These are phyloP conservation scores for Cutaneotrichosporon cavernicola DNA, from an alignment of 1,284 basidiomycete genomes.

Conservation along the genomic window DNA sequence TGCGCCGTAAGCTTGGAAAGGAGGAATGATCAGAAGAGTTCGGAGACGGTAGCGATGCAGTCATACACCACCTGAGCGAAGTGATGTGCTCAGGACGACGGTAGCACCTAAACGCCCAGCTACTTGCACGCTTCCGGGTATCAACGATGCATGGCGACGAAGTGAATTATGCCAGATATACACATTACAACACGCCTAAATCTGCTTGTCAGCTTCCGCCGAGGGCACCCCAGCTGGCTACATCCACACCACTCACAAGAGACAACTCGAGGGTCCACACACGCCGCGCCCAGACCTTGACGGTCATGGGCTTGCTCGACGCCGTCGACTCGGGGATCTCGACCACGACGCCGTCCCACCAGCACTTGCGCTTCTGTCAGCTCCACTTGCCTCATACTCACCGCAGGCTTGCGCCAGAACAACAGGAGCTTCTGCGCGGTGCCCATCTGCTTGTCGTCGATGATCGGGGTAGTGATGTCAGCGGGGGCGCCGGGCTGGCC, in stretches of 20 bases:
- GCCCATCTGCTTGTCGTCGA: slow-evolving; percentile 90
- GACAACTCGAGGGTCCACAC: slow-evolving; percentile 99
- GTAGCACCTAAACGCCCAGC: too few species aligned
- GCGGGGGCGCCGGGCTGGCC: slow-evolving; percentile 34
- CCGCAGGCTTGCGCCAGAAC: slow-evolving; percentile 99
- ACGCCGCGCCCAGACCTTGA: slow-evolving; percentile 92
- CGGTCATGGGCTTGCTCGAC: slow-evolving; percentile 57
- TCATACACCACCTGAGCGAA: too few species aligned
- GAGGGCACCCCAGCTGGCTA: neutral
- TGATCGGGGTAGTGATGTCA: slow-evolving; percentile 32
- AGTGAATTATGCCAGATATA: slow-evolving; percentile 8
- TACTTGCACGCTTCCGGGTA: neutral
- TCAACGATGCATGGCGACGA: slow-evolving; percentile 7
- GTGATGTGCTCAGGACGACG: too few species aligned
- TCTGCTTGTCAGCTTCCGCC: slow-evolving; percentile 7
- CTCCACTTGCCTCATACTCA: slow-evolving; percentile 55
- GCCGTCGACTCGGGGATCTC: slow-evolving; percentile 60
- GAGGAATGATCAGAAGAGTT: neutral
- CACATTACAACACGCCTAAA: slow-evolving; percentile 17
- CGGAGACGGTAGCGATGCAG: neutral
- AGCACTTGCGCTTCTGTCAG: slow-evolving; percentile 81
- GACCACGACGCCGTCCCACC: slow-evolving; percentile 98
- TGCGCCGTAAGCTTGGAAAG: slow-evolving; percentile 6
- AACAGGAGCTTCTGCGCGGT: slow-evolving; percentile 96
- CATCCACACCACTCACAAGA: slow-evolving; percentile 63